These are phyloP conservation scores for Hygrophoropsis aurantiaca DNA, from an alignment of 768 basidiomycete species.

Conservation along the genomic window DNA sequence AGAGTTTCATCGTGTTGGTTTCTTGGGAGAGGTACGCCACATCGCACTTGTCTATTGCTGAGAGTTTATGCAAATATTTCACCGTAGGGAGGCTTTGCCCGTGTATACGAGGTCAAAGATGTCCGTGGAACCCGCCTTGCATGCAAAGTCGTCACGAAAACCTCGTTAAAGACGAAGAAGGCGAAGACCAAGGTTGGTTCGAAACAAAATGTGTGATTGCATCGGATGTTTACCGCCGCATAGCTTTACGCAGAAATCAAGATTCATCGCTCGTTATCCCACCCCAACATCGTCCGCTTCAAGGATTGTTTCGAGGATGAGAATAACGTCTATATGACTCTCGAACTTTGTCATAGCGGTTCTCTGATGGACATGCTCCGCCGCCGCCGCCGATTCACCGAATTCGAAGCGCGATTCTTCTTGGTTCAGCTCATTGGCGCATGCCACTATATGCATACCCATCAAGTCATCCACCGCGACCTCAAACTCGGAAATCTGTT, in stretches of 20 bases:
- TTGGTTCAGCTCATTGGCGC: slow-evolving; percentile 94
- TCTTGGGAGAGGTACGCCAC: slow-evolving; percentile 81
- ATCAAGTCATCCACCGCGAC: slow-evolving; percentile 97
- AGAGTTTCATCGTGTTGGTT: slow-evolving; percentile 72
- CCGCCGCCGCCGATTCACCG: slow-evolving; percentile 81
- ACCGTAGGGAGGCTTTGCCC: slow-evolving; percentile 83
- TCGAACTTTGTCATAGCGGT: slow-evolving; percentile 89
- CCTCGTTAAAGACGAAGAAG: slow-evolving; percentile 90
- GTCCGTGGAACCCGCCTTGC: slow-evolving; percentile 62
- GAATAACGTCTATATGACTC: slow-evolving; percentile 95
- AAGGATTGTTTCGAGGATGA: slow-evolving; percentile 94
- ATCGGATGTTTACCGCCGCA: slow-evolving; percentile 3
- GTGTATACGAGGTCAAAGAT: slow-evolving; percentile 94
- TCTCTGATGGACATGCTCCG: slow-evolving; percentile 91
- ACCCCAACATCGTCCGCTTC: slow-evolving; percentile 92
- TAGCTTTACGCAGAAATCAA: slow-evolving; percentile 99
- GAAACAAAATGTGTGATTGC: not conserved
- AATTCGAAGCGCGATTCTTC: slow-evolving; percentile 91
- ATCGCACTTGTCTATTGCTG: slow-evolving; percentile 1
- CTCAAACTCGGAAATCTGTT: slow-evolving; percentile 96
- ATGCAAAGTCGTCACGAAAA: slow-evolving; percentile 94
- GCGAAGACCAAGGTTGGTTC: slow-evolving; percentile 87
- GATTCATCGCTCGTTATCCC: slow-evolving; percentile 87
- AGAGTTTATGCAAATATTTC: not conserved
- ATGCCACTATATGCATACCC: slow-evolving; percentile 95